Evolutionary conservation across 2,329 filamentous ascomycete genomes (phyloP).

Genomic region (Cucurbitaria berberidis): DNA sequence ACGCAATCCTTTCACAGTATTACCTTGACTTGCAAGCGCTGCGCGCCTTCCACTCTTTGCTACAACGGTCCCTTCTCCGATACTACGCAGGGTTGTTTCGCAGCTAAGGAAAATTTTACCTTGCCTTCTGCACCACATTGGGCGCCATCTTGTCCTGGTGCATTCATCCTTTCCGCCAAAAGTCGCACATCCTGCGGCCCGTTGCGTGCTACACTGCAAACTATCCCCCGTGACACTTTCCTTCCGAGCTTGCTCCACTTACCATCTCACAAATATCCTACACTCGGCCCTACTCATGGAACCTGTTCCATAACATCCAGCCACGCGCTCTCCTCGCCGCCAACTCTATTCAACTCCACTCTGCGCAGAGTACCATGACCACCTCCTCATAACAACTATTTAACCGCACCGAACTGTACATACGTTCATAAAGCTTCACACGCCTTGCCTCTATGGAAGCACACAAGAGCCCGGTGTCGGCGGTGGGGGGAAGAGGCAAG

Average conservation of each 20-base stretch:
- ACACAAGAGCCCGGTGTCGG: slow-evolving; percentile 36
- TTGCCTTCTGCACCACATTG: slow-evolving; percentile 22
- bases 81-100: slow-evolving; percentile 26
- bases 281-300: slow-evolving; percentile 20
- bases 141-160: slow-evolving; percentile 34
- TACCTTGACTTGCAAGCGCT: slow-evolving; percentile 15
- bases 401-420: slow-evolving; percentile 4
- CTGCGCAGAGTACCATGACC: slow-evolving; percentile 29
- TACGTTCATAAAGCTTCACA: slow-evolving; percentile 8
- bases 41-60: slow-evolving; percentile 26
- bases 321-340: slow-evolving; percentile 38
- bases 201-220: slow-evolving; percentile 22
- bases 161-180: slow-evolving; percentile 24
- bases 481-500: slow-evolving; percentile 39
- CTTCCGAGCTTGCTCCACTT: slow-evolving; percentile 16
- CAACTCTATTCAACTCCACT: slow-evolving; percentile 36
- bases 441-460: slow-evolving; percentile 36
- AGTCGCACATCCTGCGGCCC: slow-evolving; percentile 28
- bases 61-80: slow-evolving; percentile 16
- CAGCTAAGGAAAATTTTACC: slow-evolving; percentile 37
- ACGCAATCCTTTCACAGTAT: slow-evolving; percentile 17
- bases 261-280: slow-evolving; percentile 12
- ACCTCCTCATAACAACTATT: slow-evolving; percentile 21
- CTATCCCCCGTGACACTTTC: slow-evolving; percentile 27
- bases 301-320: slow-evolving; percentile 27